Evolutionary conservation across 352 stramenopile genomes (phyloP), one percentile per base, ranked within the genome.

Genomic region (Phytophthora vignae): DNA sequence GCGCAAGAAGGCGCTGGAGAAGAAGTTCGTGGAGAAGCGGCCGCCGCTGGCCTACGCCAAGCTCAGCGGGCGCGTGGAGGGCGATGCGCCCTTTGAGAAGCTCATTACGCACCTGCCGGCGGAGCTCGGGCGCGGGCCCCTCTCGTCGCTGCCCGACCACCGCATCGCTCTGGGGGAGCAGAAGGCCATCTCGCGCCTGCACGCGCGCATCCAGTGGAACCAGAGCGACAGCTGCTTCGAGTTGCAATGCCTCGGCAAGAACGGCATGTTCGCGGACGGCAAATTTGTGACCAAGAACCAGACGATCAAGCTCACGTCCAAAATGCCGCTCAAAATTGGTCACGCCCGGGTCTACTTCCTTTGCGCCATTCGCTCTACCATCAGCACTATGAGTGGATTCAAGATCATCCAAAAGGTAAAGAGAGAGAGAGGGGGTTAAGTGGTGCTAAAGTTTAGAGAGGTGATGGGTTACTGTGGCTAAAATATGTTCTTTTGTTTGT

Each of bases 1-100:
- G 70, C 79, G 83, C 52, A 90, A 91, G 78, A 92, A 92, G 58
- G 77, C 75, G 79, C 77, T 95, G 15, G 88, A 95, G 83, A 85
- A 86, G 63, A 86, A 90, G 67, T 95, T 94, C 64, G 70, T 87
- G 46, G 85, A 91, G 74, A 88, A 82, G 48, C 89, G 89, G 8
- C 89, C 89, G 57, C 84, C 89, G 44, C 81, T 96, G 55, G 89
- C 89, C 57, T 96, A 92, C 62, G 89, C 89, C 55, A 95, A 95
- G 69, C 76, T 96, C 9, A 78, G 64, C 25, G 89, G 89, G 2
- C 83, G 82, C 22, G 63, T 93, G 21, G 65, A 79, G 14, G 89
- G 91, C 12, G 82, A 93, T 58, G 55, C 73, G 60, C 74, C 81
- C 27, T 94, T 94, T 38, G 87, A 96, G 59, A 88, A 87, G 74